A percentile compares a stretch with the other conserved stretches of the same genome.
phyloP scores from a whole-genome alignment of 192 early-diverging fungal genomes.

The Gonapodya prolifera region DNA sequence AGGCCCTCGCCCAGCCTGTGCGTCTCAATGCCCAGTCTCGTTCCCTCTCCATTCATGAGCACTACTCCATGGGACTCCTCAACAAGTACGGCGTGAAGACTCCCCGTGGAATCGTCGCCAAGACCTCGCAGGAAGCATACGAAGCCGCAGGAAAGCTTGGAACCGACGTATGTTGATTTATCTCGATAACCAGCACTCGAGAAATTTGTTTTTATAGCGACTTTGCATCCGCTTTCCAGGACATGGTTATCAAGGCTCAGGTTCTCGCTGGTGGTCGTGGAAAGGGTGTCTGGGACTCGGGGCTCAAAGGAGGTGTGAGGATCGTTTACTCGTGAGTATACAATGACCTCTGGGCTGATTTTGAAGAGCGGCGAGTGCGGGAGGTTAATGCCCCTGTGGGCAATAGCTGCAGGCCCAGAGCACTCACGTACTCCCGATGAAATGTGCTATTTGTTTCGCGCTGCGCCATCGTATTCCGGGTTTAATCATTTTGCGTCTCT shows the following conservation, averaged over 20 bases:
- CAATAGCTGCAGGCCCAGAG: too few species aligned
- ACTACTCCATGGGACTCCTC: constrained; percentile 87
- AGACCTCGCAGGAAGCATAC: constrained; percentile 76
- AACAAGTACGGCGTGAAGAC: constrained; percentile 82
- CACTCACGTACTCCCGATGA: too few species aligned
- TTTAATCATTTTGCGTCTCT: neutral
- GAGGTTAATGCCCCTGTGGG: too few species aligned
- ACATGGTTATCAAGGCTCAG: constrained; percentile 58
- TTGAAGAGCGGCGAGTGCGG: too few species aligned
- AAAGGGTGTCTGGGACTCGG: constrained; percentile 92
- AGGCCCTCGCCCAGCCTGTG: neutral
- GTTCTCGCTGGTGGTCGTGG: constrained; percentile 98
- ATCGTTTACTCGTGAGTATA: constrained; percentile 72
- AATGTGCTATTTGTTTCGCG: too few species aligned
- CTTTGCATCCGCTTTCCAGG: constrained; percentile 32
- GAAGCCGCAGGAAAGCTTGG: constrained; percentile 69
- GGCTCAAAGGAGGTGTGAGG: constrained; percentile 92
- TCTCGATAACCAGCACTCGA: too few species aligned
- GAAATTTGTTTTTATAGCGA: neutral
- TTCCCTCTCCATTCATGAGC: constrained; percentile 95
- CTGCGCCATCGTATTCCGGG: neutral
- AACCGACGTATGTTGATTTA: constrained; percentile 11
- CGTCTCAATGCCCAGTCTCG: constrained; percentile 19
- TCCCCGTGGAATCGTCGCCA: constrained; percentile 79
- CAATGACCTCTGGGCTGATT: neutral